Evolutionary conservation across 257 asterid species (phyloP).

Genomic region (Ajuga chamaepitys): DNA sequence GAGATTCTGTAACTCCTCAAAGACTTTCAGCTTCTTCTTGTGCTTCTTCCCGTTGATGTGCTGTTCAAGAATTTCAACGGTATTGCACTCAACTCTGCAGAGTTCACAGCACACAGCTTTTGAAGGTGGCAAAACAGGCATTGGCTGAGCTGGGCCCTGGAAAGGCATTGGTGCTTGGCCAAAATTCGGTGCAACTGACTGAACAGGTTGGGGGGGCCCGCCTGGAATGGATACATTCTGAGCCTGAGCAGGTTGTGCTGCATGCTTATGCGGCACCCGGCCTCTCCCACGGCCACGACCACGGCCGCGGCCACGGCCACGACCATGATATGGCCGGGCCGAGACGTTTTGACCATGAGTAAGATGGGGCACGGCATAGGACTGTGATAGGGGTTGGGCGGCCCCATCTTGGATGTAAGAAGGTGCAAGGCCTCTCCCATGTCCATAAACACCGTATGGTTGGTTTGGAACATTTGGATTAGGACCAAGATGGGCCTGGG

Average conservation of each 20-base stretch:
- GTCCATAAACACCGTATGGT: slow-evolving; percentile 14
- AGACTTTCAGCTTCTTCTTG: slow-evolving; percentile 40
- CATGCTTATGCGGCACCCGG: slow-evolving; percentile 13
- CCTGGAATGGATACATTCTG: slow-evolving; percentile 16
- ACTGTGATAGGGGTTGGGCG: slow-evolving; percentile 3
- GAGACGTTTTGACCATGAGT: slow-evolving; percentile 12
- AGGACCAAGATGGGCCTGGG: slow-evolving; percentile 24
- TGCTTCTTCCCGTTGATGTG: slow-evolving; percentile 60
- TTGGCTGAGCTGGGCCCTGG: slow-evolving; percentile 18
- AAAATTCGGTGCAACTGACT: slow-evolving; percentile 11
- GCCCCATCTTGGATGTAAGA: slow-evolving; percentile 11
- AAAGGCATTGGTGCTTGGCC: slow-evolving; percentile 13
- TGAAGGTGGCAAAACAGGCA: slow-evolving; percentile 23
- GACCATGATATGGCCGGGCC: slow-evolving; percentile 16
- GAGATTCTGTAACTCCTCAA: slow-evolving; percentile 33
- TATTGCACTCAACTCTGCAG: slow-evolving; percentile 57
- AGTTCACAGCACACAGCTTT: slow-evolving; percentile 42
- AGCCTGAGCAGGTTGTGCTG: slow-evolving; percentile 18
- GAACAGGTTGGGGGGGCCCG: slow-evolving; percentile 15
- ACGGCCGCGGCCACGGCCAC: slow-evolving; percentile 20
- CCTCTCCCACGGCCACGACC: slow-evolving; percentile 25
- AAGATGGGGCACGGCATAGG: slow-evolving; percentile 20
- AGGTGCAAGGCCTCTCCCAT: neutral
- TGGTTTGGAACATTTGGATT: slow-evolving; percentile 12
- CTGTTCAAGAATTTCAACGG: slow-evolving; percentile 42